These are phyloP conservation scores for Candida pseudoglaebosa DNA, from an alignment of 805 yeast species.

Conservation along the genomic window DNA sequence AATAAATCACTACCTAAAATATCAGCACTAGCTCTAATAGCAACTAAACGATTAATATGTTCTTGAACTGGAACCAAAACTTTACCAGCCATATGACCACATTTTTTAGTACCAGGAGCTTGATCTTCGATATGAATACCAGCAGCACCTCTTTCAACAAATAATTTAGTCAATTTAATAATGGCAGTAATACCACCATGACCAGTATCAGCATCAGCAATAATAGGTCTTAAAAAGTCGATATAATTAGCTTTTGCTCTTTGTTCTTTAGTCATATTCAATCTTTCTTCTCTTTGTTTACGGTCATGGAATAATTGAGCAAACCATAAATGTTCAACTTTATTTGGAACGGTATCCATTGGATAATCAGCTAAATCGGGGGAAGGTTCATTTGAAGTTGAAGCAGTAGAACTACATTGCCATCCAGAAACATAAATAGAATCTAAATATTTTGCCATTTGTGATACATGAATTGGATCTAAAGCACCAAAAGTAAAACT, in stretches of 20 bases:
- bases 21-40: conserved; percentile 94
- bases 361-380: conserved; percentile 99
- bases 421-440: conserved; percentile 94
- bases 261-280: conserved; percentile 55
- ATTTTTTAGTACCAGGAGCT: conserved; percentile 97
- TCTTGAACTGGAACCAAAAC: conserved; percentile 97
- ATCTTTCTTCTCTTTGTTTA: conserved; percentile 86
- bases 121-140: conserved; percentile 99
- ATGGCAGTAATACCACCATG: conserved; percentile 98
- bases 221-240: conserved; percentile 89
- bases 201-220: conserved; percentile 98
- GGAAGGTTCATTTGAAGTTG: conserved; percentile 95
- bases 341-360: conserved; percentile 97
- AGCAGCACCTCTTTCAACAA: conserved; percentile 97
- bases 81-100: conserved; percentile 99
- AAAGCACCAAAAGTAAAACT: conserved; percentile 93
- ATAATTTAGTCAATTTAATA: conserved; percentile 90
- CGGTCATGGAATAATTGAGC: conserved; percentile 97
- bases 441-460: conserved; percentile 95
- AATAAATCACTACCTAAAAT: conserved; percentile 83
- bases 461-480: conserved; percentile 93
- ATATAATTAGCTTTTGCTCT: conserved; percentile 68
- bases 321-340: conserved; percentile 93
- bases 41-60: conserved; percentile 90
- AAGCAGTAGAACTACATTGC: conserved; percentile 98